Evolutionary conservation across 306 rosid species (phyloP).

Genomic region (barrel medic (Medicago truncatula)): MtrunA17r5.0-ANR NC_053048.1:42322501-42323000

Average conservation of each 20-base stretch:
- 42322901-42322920: too few species aligned
- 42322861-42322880: not conserved
- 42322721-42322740: slow-evolving; percentile 7
- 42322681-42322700: slow-evolving; percentile 32
- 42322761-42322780: not conserved
- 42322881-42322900: not conserved
- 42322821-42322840: not conserved
- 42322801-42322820: not conserved
- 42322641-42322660: not conserved
- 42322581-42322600: not conserved
- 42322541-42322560: slow-evolving; percentile 9
- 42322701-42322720: slow-evolving; percentile 14
- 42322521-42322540: slow-evolving; percentile 61
- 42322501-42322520: slow-evolving; percentile 92
- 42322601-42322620: slow-evolving; percentile 2
- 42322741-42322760: slow-evolving; percentile 17
- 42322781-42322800: not conserved
- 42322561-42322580: slow-evolving; percentile 1
- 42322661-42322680: not conserved
- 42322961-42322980: too few species aligned
- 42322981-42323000: too few species aligned
- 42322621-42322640: not conserved
- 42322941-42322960: too few species aligned
- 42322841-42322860: not conserved
- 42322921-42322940: too few species aligned